Base-by-base conservation (phyloP, 805 yeast species). In the Yarrowia osloensis region DNA sequence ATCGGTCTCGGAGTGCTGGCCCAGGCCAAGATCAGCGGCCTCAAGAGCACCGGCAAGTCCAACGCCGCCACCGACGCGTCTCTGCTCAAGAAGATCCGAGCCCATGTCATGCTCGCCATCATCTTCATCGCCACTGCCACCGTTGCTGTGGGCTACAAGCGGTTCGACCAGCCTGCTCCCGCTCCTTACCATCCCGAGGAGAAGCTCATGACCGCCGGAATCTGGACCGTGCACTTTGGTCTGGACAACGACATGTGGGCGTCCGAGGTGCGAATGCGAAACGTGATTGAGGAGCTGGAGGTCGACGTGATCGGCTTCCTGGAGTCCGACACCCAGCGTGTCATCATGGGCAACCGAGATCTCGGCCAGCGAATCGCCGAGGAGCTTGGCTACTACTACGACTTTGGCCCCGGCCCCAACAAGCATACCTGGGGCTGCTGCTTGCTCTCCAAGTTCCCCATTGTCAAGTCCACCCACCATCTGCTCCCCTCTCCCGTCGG, bases 351-450 rank as follows among this genome's bases (percentile, higher is more conserved):
- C 63, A 91, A 93, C 79, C 85, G 99, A 74, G 99, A 95, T 75
- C 81, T 94, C 73, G 92, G 98, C 0, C 97, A 91, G 79, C 86
- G 87, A 70, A 79, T 95, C 66, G 97, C 97, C 0, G 96, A 92
- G 77, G 97, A 94, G 72, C 82, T 95, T 71, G 94, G 91, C 47
- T 91, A 91, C 94, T 95, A 95, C 75, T 93, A 88, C 24, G 99
- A 95, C 77, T 95, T 87, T 75, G 99, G 99, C 8, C 99, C 99
- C 8, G 97, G 98, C 15, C 98, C 98, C 66, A 91, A 92, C 76
- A 89, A 93, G 77, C 98, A 95, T 79, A 95, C 99, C 0, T 95
- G 99, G 99, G 99, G 99, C 47, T 89, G 93, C 61, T 95, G 95
- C 1, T 81, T 95, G 69, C 81, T 95, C 71, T 93, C 98, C 22